Evolutionary conservation across 2,329 filamentous ascomycete genomes (phyloP), one percentile per base, ranked within the genome.

Genomic region (Sclerotinia sclerotiorum): DNA sequence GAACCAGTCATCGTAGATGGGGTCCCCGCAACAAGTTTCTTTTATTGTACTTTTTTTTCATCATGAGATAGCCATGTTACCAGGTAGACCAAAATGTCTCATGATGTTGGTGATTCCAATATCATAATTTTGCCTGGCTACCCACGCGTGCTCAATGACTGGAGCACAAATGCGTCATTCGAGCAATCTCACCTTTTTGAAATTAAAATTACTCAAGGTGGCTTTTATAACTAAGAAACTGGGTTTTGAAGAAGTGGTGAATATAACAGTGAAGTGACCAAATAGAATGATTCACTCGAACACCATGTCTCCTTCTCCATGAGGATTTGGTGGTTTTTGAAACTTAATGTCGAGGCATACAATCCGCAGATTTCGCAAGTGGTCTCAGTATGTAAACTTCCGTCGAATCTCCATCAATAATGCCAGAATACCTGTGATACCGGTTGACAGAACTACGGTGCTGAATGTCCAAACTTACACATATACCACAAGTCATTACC

Each of bases 211-310:
- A 11, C 21, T 17, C 15, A 49, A 49, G 0, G 19, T 3, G 13
- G 5, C 4, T 15, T 5, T 49, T 49, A 0, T 1, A 4, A 19
- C 35, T 19, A 2, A 19, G 13, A 49, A 19, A 3, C 5, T 4
- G 2, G 2, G 13, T 8, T 6, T 39, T 19, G 13, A 2, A 2
- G 21, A 17, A 4, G 29, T 17, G 8, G 58, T 24, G 19, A 17
- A 35, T 61, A 8, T 24, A 21, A 27, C 7, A 7, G 17, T 35
- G 21, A 24, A 0, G 4, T 39, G 7, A 49, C 4, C 24, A 3
- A 5, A 19, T 49, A 35, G 2, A 11, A 35, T 39, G 13, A 35
- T 19, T 39, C 32, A 21, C 13, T 17, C 3, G 7, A 49, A 17
- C 6, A 35, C 10, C n/a, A 19, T 24, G 13, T 15, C 15, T 35